Conservation (phyloP, 108 stramenopile species). For the Cyclotella baltica region DNA sequence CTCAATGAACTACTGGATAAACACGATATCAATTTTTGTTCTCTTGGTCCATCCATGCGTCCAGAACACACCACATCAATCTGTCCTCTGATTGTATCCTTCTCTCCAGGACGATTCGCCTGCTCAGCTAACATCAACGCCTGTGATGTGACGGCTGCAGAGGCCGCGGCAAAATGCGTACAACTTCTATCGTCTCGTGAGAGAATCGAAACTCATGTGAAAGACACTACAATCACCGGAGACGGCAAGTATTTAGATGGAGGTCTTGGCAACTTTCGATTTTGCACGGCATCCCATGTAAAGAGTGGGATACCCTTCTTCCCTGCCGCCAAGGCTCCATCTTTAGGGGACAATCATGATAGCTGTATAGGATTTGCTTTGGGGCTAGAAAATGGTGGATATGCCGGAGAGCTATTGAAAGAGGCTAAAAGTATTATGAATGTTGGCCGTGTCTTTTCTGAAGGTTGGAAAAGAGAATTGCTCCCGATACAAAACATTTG, state of each 20-base stretch:
- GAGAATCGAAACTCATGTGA: background rate
- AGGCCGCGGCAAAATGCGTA: conserved; percentile 63
- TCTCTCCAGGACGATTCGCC: conserved; percentile 57
- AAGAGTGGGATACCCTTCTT: conserved; percentile 79
- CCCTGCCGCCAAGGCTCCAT: conserved; percentile 68
- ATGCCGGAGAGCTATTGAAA: conserved; percentile 54
- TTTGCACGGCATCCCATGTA: conserved; percentile 64
- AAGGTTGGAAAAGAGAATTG: conserved; percentile 53
- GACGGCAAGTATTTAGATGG: conserved; percentile 36
- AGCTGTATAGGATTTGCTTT: conserved; percentile 63
- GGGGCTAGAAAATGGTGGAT: conserved; percentile 84
- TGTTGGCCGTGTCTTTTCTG: conserved; percentile 53
- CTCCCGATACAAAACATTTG: conserved; percentile 66
- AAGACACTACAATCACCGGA: background rate
- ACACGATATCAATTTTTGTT: conserved; percentile 69
- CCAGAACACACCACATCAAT: conserved; percentile 40
- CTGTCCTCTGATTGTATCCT: conserved; percentile 57
- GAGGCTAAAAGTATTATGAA: conserved; percentile 56
- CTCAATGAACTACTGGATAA: conserved; percentile 52
- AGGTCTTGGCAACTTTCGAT: conserved; percentile 85
- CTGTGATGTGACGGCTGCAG: conserved; percentile 50
- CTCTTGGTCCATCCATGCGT: conserved; percentile 71
- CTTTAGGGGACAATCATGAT: background rate
- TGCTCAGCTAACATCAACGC: conserved; percentile 65
- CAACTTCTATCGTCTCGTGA: conserved; percentile 58